A percentile compares a stretch with the other conserved stretches of the same genome.
Conservation (phyloP, 192 early-diverging fungal species). For the Backusella mclennaniae region DNA sequence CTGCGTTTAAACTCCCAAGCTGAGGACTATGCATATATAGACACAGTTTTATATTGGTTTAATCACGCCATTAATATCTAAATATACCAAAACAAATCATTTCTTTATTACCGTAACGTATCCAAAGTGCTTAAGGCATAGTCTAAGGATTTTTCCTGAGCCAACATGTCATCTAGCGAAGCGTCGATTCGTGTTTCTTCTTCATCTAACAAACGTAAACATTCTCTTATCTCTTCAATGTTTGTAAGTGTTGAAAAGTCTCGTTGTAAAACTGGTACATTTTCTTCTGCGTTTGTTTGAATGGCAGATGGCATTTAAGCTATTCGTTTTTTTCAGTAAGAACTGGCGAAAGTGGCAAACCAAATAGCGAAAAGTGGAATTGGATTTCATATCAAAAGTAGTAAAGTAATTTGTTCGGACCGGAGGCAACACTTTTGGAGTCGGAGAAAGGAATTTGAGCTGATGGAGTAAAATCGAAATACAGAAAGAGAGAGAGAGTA, state of each 20-base stretch:
- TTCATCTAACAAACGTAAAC: slow-evolving; percentile 53
- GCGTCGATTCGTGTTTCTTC: slow-evolving; percentile 65
- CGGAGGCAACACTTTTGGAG: too few relatives aligned
- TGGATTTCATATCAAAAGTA: too few relatives aligned
- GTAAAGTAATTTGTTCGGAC: too few relatives aligned
- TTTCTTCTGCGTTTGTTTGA: not conserved
- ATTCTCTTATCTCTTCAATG: slow-evolving; percentile 58
- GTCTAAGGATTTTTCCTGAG: slow-evolving; percentile 32
- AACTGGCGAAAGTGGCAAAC: too few relatives aligned
- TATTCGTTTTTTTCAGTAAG: too few relatives aligned
- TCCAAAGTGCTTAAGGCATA: slow-evolving; percentile 51
- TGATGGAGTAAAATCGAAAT: too few relatives aligned
- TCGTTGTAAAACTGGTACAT: slow-evolving; percentile 1
- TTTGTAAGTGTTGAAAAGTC: slow-evolving; percentile 56
- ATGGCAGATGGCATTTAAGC: slow-evolving; percentile 5
- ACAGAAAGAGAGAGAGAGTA: too few relatives aligned
- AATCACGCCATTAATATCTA: not conserved
- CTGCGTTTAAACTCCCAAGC: slow-evolving; percentile 46
- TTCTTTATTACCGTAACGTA: slow-evolving; percentile 44
- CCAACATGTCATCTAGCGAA: slow-evolving; percentile 56
- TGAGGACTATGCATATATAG: slow-evolving; percentile 48
- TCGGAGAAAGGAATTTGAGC: too few relatives aligned
- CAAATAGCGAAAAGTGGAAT: too few relatives aligned
- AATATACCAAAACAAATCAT: not conserved
- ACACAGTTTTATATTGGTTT: not conserved